Conservation (phyloP, 2,329 filamentous ascomycete species). For the Chaetomiaceae sp. region DNA sequence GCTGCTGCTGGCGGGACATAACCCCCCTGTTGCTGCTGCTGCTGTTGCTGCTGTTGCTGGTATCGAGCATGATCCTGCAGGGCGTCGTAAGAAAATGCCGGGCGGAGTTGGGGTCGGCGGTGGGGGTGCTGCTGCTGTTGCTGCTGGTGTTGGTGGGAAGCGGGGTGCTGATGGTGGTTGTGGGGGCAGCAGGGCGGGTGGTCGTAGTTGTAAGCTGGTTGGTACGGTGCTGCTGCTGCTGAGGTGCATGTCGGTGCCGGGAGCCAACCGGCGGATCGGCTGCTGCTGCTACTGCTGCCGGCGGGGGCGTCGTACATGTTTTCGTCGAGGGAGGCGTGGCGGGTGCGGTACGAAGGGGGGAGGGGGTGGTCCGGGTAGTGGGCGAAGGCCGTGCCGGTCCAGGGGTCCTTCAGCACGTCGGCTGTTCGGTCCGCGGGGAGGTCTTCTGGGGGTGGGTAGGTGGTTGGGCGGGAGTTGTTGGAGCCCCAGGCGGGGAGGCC, state of each 20-base stretch:
- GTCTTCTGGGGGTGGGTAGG: constrained; percentile 35
- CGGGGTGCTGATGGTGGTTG: too few species aligned
- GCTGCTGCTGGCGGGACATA: background rate
- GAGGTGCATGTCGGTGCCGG: constrained; percentile 2
- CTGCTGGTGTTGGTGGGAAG: background rate
- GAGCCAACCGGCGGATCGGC: background rate
- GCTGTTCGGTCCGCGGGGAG: constrained; percentile 28
- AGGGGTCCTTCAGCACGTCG: constrained; percentile 4
- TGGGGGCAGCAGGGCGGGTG: background rate
- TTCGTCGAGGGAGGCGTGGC: constrained; percentile 19
- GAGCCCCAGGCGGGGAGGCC: constrained; percentile 59
- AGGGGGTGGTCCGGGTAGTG: background rate
- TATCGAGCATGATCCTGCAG: constrained; percentile 12
- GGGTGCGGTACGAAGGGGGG: constrained; percentile 12
- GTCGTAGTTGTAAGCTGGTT: too few species aligned
- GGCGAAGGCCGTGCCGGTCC: background rate
- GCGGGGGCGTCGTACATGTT: constrained; percentile 13
- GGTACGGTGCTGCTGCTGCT: too few species aligned
- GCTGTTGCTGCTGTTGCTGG: constrained; percentile 17
- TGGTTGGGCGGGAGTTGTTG: constrained; percentile 27
- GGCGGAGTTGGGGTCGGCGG: constrained; percentile 10
- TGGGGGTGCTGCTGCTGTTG: background rate
- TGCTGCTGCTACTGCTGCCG: background rate
- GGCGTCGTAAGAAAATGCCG: constrained; percentile 15
- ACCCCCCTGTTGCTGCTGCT: constrained; percentile 10